Conservation (phyloP, 23 red algal genomes). For the Gracilaria domingensis region DNA sequence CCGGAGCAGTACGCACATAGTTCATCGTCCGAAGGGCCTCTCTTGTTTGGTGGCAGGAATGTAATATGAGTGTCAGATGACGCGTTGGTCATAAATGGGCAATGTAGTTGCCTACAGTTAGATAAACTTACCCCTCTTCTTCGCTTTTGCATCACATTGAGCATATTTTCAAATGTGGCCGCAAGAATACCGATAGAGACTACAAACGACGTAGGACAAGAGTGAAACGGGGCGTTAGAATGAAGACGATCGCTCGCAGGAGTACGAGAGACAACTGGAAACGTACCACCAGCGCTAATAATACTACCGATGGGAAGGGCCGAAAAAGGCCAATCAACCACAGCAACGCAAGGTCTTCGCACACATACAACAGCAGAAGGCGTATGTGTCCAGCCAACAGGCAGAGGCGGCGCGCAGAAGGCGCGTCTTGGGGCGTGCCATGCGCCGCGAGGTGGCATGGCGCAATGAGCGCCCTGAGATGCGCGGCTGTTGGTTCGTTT, state of each 20-base stretch:
- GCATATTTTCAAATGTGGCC: slow-evolving; percentile 58
- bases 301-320: slow-evolving; percentile 27
- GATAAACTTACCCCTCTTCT: slow-evolving; percentile 18
- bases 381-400: background rate
- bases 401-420: background rate
- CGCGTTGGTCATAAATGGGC: background rate
- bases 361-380: background rate
- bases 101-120: background rate
- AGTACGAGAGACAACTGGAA: background rate
- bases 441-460: background rate
- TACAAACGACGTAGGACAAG: background rate
- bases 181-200: slow-evolving; percentile 47
- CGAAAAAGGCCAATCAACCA: background rate
- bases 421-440: background rate
- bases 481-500: background rate
- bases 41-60: background rate
- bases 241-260: background rate
- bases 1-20: slow-evolving; percentile 40
- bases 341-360: background rate
- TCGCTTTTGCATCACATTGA: slow-evolving; percentile 35
- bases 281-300: slow-evolving; percentile 46
- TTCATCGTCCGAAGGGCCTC: slow-evolving; percentile 31
- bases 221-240: background rate
- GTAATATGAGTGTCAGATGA: background rate
- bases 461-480: background rate